Base-by-base conservation (phyloP, 345 rosid species). In the Passiflora organensis region DNA sequence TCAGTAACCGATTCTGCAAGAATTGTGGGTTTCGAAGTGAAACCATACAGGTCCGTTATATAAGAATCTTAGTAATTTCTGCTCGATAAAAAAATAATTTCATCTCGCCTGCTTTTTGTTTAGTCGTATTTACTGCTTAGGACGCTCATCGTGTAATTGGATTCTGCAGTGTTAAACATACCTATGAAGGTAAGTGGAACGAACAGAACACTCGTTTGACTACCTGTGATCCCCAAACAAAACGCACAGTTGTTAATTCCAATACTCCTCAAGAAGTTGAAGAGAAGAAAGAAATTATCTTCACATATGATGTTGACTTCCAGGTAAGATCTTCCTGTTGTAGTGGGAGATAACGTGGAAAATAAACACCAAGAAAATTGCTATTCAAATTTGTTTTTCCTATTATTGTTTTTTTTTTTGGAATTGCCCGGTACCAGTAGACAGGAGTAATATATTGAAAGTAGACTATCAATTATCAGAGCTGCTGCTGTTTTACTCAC, bases 11-110 rank as follows among this genome's bases (percentile, higher is more conserved):
- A 82, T 48, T 58, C 83, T 61, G 87, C 96, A 23, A 86, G 98
- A 68, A 91, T 91, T 70, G 98, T 91, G 34, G 98, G 98, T 46
- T 91, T 91, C 64, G 96, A 91, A 75, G 98, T 91, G 53, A 91
- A 80, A 56, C 98, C 95, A 32, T 84, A 64, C 76, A 88, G 98
- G 97, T 91, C 51, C 39, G 65, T 50, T 43, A 24, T 55, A 63
- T 63, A 58, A 20, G 38, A 23, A 54, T 11, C 17, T 19, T 59
- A 21, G 18, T 2, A 24, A 48, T 8, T 28, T 53, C 50, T 42
- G 6, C 23, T 38, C n/a, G n/a, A n/a, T n/a, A n/a, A n/a, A n/a
- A n/a, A n/a, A n/a, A n/a, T n/a, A n/a, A n/a, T n/a, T n/a, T n/a
- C n/a, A n/a, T n/a, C n/a, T 65, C 36, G 32, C 49, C 32, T 20